phyloP scores from a whole-genome alignment of 1,284 basidiomycete species.

The Ganoderma leucocontextum region DNA sequence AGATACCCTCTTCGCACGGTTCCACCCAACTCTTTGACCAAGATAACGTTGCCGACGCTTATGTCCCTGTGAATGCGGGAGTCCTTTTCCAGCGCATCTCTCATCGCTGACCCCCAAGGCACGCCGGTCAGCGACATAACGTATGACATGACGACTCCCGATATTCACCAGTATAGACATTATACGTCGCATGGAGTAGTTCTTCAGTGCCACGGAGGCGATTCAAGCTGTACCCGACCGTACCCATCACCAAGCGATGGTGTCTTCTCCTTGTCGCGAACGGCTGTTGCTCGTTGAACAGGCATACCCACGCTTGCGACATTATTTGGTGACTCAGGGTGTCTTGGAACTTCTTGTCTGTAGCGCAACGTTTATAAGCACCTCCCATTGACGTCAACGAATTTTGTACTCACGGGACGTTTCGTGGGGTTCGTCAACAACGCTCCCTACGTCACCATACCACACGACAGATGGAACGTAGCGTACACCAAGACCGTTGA shows the following conservation, averaged over 20 bases:
- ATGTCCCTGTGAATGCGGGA: conserved; percentile 21
- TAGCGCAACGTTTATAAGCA: not conserved
- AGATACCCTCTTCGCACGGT: conserved; percentile 13
- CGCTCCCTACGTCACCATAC: not conserved
- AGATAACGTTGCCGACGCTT: conserved; percentile 25
- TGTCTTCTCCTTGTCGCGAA: not conserved
- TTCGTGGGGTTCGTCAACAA: not conserved
- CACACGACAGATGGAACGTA: not conserved
- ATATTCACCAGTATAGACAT: not conserved
- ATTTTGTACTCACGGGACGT: not conserved
- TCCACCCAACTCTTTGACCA: conserved; percentile 14
- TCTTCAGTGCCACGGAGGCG: not conserved
- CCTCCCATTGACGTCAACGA: not conserved
- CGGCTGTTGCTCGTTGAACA: not conserved
- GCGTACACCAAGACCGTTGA: not conserved
- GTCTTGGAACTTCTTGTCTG: not conserved
- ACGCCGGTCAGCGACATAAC: not conserved
- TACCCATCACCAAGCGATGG: not conserved
- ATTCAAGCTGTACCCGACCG: not conserved
- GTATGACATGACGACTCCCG: not conserved
- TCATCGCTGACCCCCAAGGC: conserved; percentile 10
- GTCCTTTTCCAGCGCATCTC: conserved; percentile 12
- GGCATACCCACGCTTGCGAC: not conserved
- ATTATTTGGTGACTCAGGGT: not conserved
- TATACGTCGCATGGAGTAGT: not conserved